Conservation (phyloP, 2,329 filamentous ascomycete genomes). For the Dactylellina cionopaga region DNA sequence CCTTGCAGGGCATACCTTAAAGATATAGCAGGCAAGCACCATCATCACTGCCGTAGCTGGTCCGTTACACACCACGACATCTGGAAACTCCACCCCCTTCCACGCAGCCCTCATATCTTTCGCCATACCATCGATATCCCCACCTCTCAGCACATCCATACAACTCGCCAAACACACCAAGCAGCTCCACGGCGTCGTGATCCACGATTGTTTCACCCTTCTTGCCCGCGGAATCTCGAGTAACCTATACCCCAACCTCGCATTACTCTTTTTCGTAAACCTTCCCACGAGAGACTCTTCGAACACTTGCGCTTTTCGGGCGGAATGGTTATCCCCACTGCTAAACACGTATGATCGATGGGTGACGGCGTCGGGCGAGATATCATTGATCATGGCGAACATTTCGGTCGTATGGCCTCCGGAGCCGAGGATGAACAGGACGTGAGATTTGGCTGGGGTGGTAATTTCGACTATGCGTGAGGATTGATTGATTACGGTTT, state of each 20-base stretch:
- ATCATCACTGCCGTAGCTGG: conserved; percentile 57
- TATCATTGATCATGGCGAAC: conserved; percentile 79
- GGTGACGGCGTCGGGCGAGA: conserved; percentile 63
- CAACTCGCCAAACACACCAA: conserved; percentile 71
- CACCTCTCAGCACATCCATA: conserved; percentile 63
- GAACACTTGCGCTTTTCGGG: conserved; percentile 71
- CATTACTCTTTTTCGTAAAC: conserved; percentile 26
- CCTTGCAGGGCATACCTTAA: conserved; percentile 43
- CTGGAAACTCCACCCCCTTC: conserved; percentile 45
- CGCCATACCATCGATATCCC: conserved; percentile 39
- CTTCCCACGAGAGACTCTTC: conserved; percentile 63
- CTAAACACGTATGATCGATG: conserved; percentile 85
- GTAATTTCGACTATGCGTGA: conserved; percentile 44
- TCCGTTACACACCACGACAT: conserved; percentile 57
- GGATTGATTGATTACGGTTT: conserved; percentile 39
- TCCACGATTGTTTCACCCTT: conserved; percentile 80
- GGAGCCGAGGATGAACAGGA: conserved; percentile 86
- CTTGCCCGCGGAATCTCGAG: conserved; percentile 78
- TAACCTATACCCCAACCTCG: conserved; percentile 28
- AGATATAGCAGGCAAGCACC: conserved; percentile 54
- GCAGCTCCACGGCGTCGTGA: conserved; percentile 76
- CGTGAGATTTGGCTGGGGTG: conserved; percentile 62
- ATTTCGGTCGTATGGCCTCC: conserved; percentile 97
- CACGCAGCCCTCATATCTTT: conserved; percentile 42
- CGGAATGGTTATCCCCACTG: conserved; percentile 78